Evolutionary conservation across 2,329 filamentous ascomycete genomes (phyloP), one percentile per base, ranked within the genome.

Genomic region (Lasiodiplodia citricola): DNA sequence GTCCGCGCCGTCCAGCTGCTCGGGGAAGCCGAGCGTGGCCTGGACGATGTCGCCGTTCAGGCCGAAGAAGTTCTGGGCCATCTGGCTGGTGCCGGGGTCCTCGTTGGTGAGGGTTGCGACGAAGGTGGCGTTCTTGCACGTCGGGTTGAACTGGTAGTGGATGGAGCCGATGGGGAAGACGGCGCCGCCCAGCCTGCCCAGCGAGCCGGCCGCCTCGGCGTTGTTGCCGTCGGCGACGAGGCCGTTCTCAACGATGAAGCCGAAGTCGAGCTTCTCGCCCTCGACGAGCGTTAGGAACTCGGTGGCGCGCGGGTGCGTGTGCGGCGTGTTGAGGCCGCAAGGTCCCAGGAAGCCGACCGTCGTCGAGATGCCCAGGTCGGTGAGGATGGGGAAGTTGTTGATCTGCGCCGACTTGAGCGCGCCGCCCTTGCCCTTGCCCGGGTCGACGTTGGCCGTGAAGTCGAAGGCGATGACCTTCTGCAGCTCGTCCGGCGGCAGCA

Each of bases 381-480:
- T 78, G 35, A 81, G 75, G 68, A 80, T 77, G 44, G 80, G 80
- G 71, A 82, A 81, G 60, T 71, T 79, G 38, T 77, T 77, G 68
- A 79, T 75, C 71, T 80, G 80, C 70, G 79, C 71, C 8, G 63
- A 35, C 52, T 66, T 66, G 50, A 56, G 51, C 21, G 63, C 63
- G 38, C 63, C 60, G 54, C 65, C 63, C 35, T 56, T 57, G 56
- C 38, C 70, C 16, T 47, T 50, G 16, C 66, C 57, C 1, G 63
- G 51, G 28, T 47, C 51, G 63, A 51, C 35, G 51, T 55, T 18
- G 21, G 23, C 28, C 35, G 87, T 78, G 73, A 86, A 84, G 76
- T 85, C 85, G 85, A 93, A 94, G 76, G 90, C 91, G 80, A 91
- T 87, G 75, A 74, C 55, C 14, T 74, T 72, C 57, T 72, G 73